Evolutionary conservation across 352 stramenopile species (phyloP).

Genomic region (Pythium aristosporum): DNA sequence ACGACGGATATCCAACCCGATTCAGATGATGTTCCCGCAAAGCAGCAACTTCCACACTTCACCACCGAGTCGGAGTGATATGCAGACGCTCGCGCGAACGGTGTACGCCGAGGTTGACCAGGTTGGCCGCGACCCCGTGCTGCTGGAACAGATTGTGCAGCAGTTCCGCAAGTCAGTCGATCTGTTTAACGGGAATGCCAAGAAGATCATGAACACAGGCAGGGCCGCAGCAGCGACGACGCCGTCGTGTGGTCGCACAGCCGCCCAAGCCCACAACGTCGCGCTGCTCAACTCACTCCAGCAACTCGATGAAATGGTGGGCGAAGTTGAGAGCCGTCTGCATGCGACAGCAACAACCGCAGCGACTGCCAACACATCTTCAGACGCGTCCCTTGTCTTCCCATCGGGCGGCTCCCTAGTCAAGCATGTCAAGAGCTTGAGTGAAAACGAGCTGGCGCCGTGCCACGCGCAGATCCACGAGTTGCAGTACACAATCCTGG

Average conservation of each 20-base stretch:
- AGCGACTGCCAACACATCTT: conserved; percentile 8
- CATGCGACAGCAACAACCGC: conserved; percentile 5
- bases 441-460: conserved; percentile 37
- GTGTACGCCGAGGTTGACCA: conserved; percentile 74
- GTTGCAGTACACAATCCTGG: conserved; percentile 60
- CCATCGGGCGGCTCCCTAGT: conserved; percentile 21
- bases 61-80: conserved; percentile 75
- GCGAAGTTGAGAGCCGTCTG: conserved; percentile 53
- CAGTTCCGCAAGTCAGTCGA: conserved; percentile 64
- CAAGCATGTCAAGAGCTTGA: conserved; percentile 44
- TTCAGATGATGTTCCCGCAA: conserved; percentile 88
- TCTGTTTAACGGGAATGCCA: conserved; percentile 69
- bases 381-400: background rate
- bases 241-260: conserved; percentile 52
- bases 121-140: conserved; percentile 51
- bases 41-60: conserved; percentile 83
- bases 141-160: conserved; percentile 55
- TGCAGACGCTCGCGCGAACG: conserved; percentile 76
- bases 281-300: conserved; percentile 64
- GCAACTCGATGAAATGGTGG: conserved; percentile 60
- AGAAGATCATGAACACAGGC: conserved; percentile 71
- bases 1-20: conserved; percentile 64
- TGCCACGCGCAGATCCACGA: conserved; percentile 53
- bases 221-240: conserved; percentile 47
- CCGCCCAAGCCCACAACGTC: conserved; percentile 80